Conservation (phyloP, 2,329 filamentous ascomycete species). For the Hymenoscyphus repandus region DNA sequence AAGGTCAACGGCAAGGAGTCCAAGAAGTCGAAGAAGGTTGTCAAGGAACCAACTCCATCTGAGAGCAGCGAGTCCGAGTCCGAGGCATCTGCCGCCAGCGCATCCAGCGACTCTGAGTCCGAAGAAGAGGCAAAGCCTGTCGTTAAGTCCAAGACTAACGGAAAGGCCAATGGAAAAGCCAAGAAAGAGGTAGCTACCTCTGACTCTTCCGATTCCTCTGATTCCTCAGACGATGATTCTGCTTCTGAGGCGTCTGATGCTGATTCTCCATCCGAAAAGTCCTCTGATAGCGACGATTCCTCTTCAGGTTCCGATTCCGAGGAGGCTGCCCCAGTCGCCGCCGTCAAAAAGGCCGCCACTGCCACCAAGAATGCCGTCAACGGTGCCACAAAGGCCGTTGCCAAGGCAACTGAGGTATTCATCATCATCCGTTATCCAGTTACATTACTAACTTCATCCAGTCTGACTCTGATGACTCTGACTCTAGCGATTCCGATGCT, state of each 20-base stretch:
- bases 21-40: constrained; percentile 41
- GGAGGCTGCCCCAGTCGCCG: constrained; percentile 21
- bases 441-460: background rate
- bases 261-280: constrained; percentile 22
- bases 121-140: constrained; percentile 20
- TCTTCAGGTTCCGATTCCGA: constrained; percentile 20
- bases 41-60: constrained; percentile 38
- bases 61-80: constrained; percentile 33
- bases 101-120: constrained; percentile 18
- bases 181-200: constrained; percentile 33
- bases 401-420: too few relatives aligned
- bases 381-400: constrained; percentile 26
- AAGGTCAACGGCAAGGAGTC: constrained; percentile 35
- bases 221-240: constrained; percentile 20
- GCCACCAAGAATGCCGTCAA: constrained; percentile 27
- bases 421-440: background rate
- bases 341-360: too few relatives aligned
- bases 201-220: constrained; percentile 33
- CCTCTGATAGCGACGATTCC: constrained; percentile 27
- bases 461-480: constrained; percentile 17
- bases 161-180: constrained; percentile 33
- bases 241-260: constrained; percentile 32
- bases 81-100: constrained; percentile 13
- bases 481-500: constrained; percentile 4
- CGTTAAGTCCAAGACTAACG: constrained; percentile 33